Evolutionary conservation across 805 yeast species (phyloP).

Genomic region (Barnettozyma wickerhamii): DNA sequence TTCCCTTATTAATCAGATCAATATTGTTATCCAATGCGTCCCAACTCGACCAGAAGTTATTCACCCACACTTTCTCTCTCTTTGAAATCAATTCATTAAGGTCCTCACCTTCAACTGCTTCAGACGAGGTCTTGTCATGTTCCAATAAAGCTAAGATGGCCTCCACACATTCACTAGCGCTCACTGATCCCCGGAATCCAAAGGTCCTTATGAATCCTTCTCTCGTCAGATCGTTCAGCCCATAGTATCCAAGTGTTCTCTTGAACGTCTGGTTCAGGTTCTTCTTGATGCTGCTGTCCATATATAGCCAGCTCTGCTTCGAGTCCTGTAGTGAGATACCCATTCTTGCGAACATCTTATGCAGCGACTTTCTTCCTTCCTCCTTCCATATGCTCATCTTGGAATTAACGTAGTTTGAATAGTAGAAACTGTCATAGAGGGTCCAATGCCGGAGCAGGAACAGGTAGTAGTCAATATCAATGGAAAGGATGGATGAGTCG

Average conservation of each 20-base stretch:
- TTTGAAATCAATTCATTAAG: constrained; percentile 31
- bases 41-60: constrained; percentile 69
- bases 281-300: constrained; percentile 76
- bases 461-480: constrained; percentile 82
- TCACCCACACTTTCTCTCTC: constrained; percentile 65
- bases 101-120: constrained; percentile 27
- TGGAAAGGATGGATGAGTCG: constrained; percentile 43
- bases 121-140: constrained; percentile 39
- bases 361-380: constrained; percentile 80
- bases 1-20: constrained; percentile 60
- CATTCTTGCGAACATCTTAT: constrained; percentile 93
- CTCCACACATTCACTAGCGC: constrained; percentile 93
- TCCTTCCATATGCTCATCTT: constrained; percentile 86
- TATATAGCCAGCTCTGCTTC: constrained; percentile 86
- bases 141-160: constrained; percentile 82
- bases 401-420: constrained; percentile 88
- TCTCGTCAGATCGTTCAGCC: constrained; percentile 74
- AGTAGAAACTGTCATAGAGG: constrained; percentile 82
- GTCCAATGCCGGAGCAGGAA: constrained; percentile 92
- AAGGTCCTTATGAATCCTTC: constrained; percentile 84
- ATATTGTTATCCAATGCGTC: constrained; percentile 50
- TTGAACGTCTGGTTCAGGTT: constrained; percentile 65
- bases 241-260: constrained; percentile 68
- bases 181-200: constrained; percentile 82
- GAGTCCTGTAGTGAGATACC: constrained; percentile 89